Evolutionary conservation across 2,329 filamentous ascomycete genomes (phyloP), one percentile per base, ranked within the genome.

Genomic region (Ophiocordyceps polyrhachis-furcata): DNA sequence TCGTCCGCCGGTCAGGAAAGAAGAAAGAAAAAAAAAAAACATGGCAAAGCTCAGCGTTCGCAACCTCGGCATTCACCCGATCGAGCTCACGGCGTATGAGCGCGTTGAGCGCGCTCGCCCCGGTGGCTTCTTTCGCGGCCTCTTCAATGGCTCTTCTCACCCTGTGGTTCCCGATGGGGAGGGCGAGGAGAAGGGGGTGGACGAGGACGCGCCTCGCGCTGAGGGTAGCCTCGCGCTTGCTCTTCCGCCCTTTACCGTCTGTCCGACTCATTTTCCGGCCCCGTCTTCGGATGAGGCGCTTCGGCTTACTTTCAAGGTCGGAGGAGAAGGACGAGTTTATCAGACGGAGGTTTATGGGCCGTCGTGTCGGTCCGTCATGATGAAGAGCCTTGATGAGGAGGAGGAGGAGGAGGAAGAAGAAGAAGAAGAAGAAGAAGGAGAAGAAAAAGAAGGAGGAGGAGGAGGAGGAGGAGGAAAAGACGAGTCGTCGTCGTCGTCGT

Each of bases 61-160:
- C 55, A 95, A 95, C 61, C 67, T 93, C 51, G 89, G 84, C 41
- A 68, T 74, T 46, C 79, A 74, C 43, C 70, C 77, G n/a, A 67
- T 94, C 45, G 75, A 80, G 52, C 72, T 95, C 53, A 79, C 78
- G 59, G 69, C 57, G 48, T 68, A 89, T 47, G 83, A 93, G 65
- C 79, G 81, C 52, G 87, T 87, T 58, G 73, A 66, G 47, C 58
- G 60, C 21, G 53, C 64, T 65, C 44, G 65, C 40, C 59, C 60
- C 28, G 60, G 60, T 46, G 59, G 71, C 49, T 59, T 68, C 15
- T 52, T 72, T 35, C 58, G 58, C 50, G 61, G 62, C 49, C 60
- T 70, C 51, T 59, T 71, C 53, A 68, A 64, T 51, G 63, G 62
- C 44, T 63, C 31, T n/a, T 63, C 31, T n/a, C 31, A 32, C 7